Conservation (phyloP, 768 basidiomycete genomes). For the Coprinopsis strossmayeri region DNA sequence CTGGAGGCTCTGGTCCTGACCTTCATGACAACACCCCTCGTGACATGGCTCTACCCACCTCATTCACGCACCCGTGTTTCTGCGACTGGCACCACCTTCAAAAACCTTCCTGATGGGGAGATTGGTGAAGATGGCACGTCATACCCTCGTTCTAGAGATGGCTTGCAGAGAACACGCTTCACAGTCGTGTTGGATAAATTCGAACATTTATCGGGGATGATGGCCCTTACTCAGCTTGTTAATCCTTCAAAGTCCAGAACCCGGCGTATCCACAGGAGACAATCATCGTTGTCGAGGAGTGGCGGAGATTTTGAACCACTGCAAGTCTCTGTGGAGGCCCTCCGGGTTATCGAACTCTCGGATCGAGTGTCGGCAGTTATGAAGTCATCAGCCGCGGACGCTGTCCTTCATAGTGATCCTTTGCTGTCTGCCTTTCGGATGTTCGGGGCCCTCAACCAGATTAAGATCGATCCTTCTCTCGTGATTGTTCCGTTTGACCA, state of each 20-base stretch:
- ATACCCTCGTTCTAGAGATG: conserved; percentile 10
- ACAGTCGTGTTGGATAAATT: conserved; percentile 85
- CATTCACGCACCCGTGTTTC: conserved; percentile 44
- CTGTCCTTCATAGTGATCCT: conserved; percentile 66
- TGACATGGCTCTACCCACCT: conserved; percentile 61
- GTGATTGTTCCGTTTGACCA: conserved; percentile 75
- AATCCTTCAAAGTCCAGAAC: conserved; percentile 25
- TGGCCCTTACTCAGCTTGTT: conserved; percentile 84
- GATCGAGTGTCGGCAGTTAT: conserved; percentile 88
- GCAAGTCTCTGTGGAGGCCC: conserved; percentile 46
- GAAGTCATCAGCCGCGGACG: conserved; percentile 68
- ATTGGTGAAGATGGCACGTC: conserved; percentile 19
- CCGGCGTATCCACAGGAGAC: not conserved
- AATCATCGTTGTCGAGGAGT: too few species aligned
- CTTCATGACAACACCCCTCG: conserved; percentile 79
- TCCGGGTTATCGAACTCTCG: conserved; percentile 81
- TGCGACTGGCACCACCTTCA: conserved; percentile 40
- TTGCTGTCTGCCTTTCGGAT: conserved; percentile 68
- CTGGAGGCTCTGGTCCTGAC: conserved; percentile 78
- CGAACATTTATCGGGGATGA: conserved; percentile 83
- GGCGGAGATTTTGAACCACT: not conserved
- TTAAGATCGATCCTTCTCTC: conserved; percentile 58
- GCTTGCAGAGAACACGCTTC: conserved; percentile 50
- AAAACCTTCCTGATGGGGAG: conserved; percentile 35
- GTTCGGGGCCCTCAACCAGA: conserved; percentile 66